Conservation (phyloP, 2,329 filamentous ascomycete species). For the Lachnellula suecica region DNA sequence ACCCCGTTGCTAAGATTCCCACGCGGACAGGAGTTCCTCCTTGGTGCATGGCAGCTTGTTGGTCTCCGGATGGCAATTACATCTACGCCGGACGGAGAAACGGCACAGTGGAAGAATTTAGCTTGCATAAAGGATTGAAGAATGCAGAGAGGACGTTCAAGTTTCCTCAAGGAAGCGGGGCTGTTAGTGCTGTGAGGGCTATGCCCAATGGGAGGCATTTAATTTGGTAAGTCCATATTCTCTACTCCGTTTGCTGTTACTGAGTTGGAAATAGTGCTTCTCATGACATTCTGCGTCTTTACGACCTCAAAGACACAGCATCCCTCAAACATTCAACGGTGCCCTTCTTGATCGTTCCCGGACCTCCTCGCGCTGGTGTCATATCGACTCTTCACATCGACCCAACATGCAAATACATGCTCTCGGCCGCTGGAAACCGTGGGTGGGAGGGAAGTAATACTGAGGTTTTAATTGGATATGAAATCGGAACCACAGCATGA, state of each 20-base stretch:
- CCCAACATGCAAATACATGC: constrained; percentile 84
- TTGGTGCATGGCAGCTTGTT: constrained; percentile 97
- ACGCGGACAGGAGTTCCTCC: constrained; percentile 77
- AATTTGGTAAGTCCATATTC: constrained; percentile 62
- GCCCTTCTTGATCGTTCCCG: constrained; percentile 94
- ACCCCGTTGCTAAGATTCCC: constrained; percentile 76
- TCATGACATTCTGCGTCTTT: constrained; percentile 89
- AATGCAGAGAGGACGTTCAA: constrained; percentile 77
- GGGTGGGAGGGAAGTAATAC: constrained; percentile 93
- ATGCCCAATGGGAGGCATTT: constrained; percentile 94
- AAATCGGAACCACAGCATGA: constrained; percentile 55
- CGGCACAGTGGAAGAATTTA: constrained; percentile 90
- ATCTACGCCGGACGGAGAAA: constrained; percentile 93
- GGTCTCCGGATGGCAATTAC: constrained; percentile 92
- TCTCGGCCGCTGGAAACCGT: constrained; percentile 86
- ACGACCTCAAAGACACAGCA: constrained; percentile 71
- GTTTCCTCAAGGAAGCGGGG: constrained; percentile 85
- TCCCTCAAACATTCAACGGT: constrained; percentile 74
- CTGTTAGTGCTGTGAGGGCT: constrained; percentile 81
- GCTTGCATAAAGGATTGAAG: constrained; percentile 76
- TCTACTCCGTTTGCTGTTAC: neutral
- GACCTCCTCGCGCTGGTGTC: constrained; percentile 78
- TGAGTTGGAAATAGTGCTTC: constrained; percentile 61
- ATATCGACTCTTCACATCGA: constrained; percentile 87
- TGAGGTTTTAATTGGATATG: constrained; percentile 91